phyloP scores from a whole-genome alignment of 208 protist genomes.

The Balamuthia mandrillaris region DNA sequence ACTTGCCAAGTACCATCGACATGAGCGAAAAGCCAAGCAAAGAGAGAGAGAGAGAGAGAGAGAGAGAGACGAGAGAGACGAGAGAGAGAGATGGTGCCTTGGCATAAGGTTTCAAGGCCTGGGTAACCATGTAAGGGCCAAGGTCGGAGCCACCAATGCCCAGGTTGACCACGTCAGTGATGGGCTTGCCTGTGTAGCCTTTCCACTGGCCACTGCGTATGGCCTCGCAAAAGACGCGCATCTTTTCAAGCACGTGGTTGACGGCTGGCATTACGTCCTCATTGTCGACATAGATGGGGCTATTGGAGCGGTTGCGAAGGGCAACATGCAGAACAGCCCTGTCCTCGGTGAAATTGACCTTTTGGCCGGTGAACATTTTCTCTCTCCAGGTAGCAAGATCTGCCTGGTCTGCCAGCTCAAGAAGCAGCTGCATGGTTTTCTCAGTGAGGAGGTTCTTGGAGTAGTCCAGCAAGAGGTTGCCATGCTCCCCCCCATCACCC shows the following conservation, averaged over 20 bases:
- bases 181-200: constrained; percentile 88
- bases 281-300: constrained; percentile 81
- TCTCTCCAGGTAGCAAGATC: constrained; percentile 73
- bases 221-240: constrained; percentile 81
- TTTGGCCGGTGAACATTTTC: constrained; percentile 88
- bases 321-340: constrained; percentile 90
- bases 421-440: constrained; percentile 82
- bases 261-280: constrained; percentile 90
- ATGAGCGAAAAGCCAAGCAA: neutral
- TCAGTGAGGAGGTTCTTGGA: constrained; percentile 92
- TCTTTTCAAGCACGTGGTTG: constrained; percentile 86
- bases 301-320: constrained; percentile 86
- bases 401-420: constrained; percentile 69
- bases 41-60: neutral
- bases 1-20: neutral
- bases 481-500: too few relatives aligned
- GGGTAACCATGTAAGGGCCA: constrained; percentile 87
- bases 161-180: constrained; percentile 95
- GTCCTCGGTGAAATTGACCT: constrained; percentile 92
- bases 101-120: constrained; percentile 87
- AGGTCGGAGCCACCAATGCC: constrained; percentile 92
- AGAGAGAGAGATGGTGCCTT: neutral
- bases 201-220: constrained; percentile 86
- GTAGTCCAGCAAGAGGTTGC: constrained; percentile 90
- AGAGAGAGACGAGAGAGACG: neutral